Evolutionary conservation across 768 basidiomycete species (phyloP).

Genomic region (Leccinum disarticulatum): DNA sequence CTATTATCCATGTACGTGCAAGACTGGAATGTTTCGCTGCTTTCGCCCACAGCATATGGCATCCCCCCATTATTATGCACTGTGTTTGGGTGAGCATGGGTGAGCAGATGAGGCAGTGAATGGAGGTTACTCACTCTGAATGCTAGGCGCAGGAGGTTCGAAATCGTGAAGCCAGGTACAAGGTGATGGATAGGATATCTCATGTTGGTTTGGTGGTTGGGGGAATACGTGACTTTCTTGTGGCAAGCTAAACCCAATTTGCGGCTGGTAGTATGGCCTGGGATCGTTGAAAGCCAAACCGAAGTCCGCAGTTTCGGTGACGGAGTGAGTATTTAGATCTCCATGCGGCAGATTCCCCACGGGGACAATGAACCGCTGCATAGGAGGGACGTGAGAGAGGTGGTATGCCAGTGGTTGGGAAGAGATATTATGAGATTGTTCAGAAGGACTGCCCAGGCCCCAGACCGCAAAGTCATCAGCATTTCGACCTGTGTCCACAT

Average conservation of each 20-base stretch:
- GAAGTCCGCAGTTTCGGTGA: background rate
- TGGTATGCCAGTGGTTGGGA: too few relatives aligned
- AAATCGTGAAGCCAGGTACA: background rate
- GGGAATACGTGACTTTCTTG: background rate
- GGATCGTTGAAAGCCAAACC: background rate
- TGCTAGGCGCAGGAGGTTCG: background rate
- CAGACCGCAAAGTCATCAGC: conserved; percentile 2
- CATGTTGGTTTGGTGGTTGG: background rate
- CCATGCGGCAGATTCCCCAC: background rate
- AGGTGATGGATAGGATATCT: background rate
- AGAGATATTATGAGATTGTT: background rate
- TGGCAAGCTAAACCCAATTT: background rate
- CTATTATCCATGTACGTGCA: background rate
- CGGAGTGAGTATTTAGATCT: background rate
- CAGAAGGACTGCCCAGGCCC: background rate
- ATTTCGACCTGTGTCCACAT: background rate
- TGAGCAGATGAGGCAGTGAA: background rate
- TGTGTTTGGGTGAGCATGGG: background rate
- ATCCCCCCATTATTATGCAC: background rate
- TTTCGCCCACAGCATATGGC: background rate
- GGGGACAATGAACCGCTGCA: background rate
- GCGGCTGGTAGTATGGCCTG: background rate
- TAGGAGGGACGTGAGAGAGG: background rate
- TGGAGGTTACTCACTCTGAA: background rate
- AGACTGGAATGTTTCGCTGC: background rate